phyloP scores from a whole-genome alignment of 2,329 filamentous ascomycete genomes.

The Trichophaea hybrida region DNA sequence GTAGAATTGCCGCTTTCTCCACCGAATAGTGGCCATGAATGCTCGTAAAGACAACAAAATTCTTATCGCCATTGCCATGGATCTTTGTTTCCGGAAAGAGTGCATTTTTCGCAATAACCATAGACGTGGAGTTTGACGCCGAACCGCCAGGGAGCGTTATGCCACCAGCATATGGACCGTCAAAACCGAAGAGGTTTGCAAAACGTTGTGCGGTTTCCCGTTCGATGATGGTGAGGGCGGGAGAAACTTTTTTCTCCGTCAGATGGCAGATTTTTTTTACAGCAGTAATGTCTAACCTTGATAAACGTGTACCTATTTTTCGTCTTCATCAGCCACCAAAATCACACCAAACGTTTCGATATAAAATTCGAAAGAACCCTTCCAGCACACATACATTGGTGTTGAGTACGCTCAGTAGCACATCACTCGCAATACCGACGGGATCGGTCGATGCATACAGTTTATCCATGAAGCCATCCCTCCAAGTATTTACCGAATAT shows the following conservation, averaged over 20 bases:
- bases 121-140: slow-evolving; percentile 69
- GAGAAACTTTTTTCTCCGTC: slow-evolving; percentile 46
- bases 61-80: slow-evolving; percentile 48
- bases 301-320: slow-evolving; percentile 62
- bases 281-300: slow-evolving; percentile 34
- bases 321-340: neutral
- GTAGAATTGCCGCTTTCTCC: slow-evolving; percentile 85
- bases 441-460: slow-evolving; percentile 83
- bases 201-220: slow-evolving; percentile 63
- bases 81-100: slow-evolving; percentile 67
- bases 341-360: neutral
- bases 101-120: slow-evolving; percentile 76
- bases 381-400: slow-evolving; percentile 53
- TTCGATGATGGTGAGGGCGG: slow-evolving; percentile 73
- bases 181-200: slow-evolving; percentile 63
- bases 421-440: slow-evolving; percentile 67
- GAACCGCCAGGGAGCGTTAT: slow-evolving; percentile 67
- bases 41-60: slow-evolving; percentile 76
- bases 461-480: slow-evolving; percentile 93
- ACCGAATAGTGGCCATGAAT: slow-evolving; percentile 87
- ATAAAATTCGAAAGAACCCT: neutral
- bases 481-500: slow-evolving; percentile 96
- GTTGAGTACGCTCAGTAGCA: slow-evolving; percentile 73
- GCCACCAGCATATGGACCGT: slow-evolving; percentile 52
- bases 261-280: neutral